A percentile compares a stretch with the other conserved stretches of the same genome.
phyloP scores from a whole-genome alignment of 768 basidiomycete species.

The Boletus huronensis region DNA sequence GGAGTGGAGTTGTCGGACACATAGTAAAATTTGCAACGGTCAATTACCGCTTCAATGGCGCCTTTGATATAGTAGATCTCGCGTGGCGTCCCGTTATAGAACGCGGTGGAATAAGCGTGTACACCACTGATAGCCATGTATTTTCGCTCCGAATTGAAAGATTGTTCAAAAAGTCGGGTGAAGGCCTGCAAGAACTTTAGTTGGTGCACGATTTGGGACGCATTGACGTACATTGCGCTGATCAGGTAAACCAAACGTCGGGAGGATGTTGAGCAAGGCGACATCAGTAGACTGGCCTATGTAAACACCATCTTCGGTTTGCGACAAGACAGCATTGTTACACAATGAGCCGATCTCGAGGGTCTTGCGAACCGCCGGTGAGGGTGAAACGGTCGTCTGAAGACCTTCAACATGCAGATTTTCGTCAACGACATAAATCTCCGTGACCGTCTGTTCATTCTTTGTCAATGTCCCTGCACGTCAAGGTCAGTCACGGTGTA shows the following conservation, averaged over 20 bases:
- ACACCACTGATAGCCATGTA: slow-evolving; percentile 88
- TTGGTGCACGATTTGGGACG: background rate
- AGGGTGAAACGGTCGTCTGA: slow-evolving; percentile 46
- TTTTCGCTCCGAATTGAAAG: slow-evolving; percentile 93
- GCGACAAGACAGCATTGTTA: slow-evolving; percentile 72
- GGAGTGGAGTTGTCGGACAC: slow-evolving; percentile 89
- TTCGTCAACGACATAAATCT: slow-evolving; percentile 87
- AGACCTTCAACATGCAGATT: slow-evolving; percentile 53
- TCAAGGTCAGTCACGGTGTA: background rate
- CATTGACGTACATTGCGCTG: slow-evolving; percentile 56
- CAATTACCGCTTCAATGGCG: slow-evolving; percentile 83
- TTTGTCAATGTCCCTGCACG: slow-evolving; percentile 79
- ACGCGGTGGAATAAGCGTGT: slow-evolving; percentile 37
- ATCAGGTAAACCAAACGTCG: slow-evolving; percentile 63
- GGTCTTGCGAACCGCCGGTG: slow-evolving; percentile 68
- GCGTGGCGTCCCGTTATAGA: slow-evolving; percentile 36
- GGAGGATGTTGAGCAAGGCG: slow-evolving; percentile 78
- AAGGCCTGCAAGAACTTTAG: slow-evolving; percentile 47
- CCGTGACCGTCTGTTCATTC: slow-evolving; percentile 93
- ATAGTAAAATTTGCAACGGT: slow-evolving; percentile 85
- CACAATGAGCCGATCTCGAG: slow-evolving; percentile 84
- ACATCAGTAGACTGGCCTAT: slow-evolving; percentile 94
- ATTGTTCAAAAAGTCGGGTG: slow-evolving; percentile 69
- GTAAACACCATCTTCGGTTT: slow-evolving; percentile 66
- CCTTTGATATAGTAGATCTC: slow-evolving; percentile 93